Percentiles rank a stretch among this genome's conserved stretches.
Evolutionary conservation across 805 yeast genomes (phyloP).

Genomic region (Starmerella etchellsii): DNA sequence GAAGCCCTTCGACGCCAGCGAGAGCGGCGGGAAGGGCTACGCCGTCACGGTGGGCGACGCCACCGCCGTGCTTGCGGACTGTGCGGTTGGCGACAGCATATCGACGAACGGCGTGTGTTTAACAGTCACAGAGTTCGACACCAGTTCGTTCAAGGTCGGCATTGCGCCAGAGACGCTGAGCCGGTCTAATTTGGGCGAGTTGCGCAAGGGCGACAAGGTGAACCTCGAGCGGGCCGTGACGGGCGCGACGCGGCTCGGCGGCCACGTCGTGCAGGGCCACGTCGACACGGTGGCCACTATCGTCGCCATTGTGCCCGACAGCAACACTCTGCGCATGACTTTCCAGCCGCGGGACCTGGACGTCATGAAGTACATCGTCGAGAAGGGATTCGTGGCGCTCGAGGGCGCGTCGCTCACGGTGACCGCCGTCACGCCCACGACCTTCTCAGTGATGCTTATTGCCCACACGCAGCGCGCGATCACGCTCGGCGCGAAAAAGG

Average conservation of each 20-base stretch:
- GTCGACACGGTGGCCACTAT: constrained; percentile 79
- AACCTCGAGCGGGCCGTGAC: constrained; percentile 87
- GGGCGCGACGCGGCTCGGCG: constrained; percentile 78
- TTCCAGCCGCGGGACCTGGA: constrained; percentile 56
- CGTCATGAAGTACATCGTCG: constrained; percentile 62
- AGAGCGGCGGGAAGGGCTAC: constrained; percentile 60
- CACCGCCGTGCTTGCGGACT: constrained; percentile 52
- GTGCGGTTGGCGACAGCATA: constrained; percentile 88
- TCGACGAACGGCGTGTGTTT: constrained; percentile 80
- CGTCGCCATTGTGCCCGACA: constrained; percentile 40
- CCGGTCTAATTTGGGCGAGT: constrained; percentile 58
- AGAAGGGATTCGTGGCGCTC: constrained; percentile 83
- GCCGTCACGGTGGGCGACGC: constrained; percentile 57
- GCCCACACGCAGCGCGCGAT: constrained; percentile 81
- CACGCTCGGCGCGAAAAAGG: constrained; percentile 48
- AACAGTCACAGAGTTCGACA: constrained; percentile 71
- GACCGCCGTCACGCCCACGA: constrained; percentile 51
- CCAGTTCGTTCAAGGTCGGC: constrained; percentile 67
- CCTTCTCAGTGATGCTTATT: constrained; percentile 80
- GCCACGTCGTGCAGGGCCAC: constrained; percentile 97
- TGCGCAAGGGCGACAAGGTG: constrained; percentile 48
- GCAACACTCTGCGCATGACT: constrained; percentile 62
- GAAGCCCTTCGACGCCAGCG: constrained; percentile 34
- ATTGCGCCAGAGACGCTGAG: constrained; percentile 84
- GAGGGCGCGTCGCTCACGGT: constrained; percentile 93